phyloP scores from a whole-genome alignment of 148 eudicot genomes.

The Cornus kousa region DNA sequence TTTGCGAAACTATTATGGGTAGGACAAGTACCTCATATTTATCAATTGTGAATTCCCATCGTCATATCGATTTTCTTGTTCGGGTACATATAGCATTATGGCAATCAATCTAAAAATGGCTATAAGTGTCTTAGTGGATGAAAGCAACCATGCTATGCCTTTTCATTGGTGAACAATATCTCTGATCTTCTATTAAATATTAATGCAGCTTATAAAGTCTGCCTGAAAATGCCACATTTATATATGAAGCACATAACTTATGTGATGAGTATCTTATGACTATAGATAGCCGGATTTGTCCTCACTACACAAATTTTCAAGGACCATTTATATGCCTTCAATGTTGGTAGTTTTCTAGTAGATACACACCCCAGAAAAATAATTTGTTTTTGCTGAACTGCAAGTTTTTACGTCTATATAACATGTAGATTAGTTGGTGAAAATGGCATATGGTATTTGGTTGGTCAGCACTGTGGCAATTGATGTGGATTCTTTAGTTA shows the following conservation, averaged over 20 bases:
- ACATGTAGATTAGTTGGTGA: background rate
- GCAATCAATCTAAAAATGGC: background rate
- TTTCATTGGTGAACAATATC: background rate
- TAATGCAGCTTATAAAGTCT: background rate
- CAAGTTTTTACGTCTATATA: background rate
- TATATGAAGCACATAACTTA: too few species aligned
- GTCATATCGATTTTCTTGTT: too few species aligned
- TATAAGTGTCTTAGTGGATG: background rate
- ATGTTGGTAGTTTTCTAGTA: background rate
- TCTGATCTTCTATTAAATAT: too few species aligned
- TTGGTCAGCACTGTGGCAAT: background rate
- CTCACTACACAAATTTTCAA: background rate
- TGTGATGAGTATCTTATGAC: background rate
- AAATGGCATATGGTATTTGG: background rate
- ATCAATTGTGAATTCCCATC: too few species aligned
- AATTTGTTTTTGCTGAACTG: background rate
- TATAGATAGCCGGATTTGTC: background rate
- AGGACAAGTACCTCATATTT: too few species aligned
- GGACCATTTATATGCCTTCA: slow-evolving; percentile 5
- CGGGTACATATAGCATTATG: too few species aligned
- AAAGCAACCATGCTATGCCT: background rate
- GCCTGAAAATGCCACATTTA: background rate
- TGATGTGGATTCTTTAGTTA: background rate
- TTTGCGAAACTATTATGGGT: too few species aligned
- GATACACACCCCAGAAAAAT: background rate